These are phyloP conservation scores for Sarocladium kiliense DNA, from an alignment of 2,329 filamentous ascomycete genomes.

Conservation along the genomic window DNA sequence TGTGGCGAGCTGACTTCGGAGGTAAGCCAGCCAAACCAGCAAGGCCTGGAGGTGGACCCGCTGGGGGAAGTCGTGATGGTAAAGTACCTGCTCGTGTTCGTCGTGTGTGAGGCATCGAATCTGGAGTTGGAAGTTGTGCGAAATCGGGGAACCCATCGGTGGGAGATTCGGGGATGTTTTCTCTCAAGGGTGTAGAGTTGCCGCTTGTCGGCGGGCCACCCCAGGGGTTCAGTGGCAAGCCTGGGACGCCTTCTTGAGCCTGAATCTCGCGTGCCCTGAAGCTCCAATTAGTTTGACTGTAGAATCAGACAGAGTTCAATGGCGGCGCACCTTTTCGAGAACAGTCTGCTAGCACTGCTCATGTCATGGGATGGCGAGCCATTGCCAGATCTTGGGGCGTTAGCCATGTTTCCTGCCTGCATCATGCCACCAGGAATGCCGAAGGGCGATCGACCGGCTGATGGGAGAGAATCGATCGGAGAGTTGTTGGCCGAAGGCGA, in stretches of 20 bases:
- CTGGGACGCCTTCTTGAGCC: constrained; percentile 82
- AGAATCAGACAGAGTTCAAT: neutral
- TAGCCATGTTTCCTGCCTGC: constrained; percentile 52
- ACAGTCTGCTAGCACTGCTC: constrained; percentile 66
- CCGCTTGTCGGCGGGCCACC: constrained; percentile 94
- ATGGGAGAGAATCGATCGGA: constrained; percentile 63
- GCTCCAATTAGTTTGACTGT: constrained; percentile 11
- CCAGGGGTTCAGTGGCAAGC: constrained; percentile 69
- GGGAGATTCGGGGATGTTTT: constrained; percentile 96
- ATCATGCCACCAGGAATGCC: constrained; percentile 61
- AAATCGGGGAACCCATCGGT: constrained; percentile 95
- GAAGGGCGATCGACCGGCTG: constrained; percentile 52
- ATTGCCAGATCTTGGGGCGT: constrained; percentile 70
- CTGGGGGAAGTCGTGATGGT: constrained; percentile 87
- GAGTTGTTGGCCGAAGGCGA: constrained; percentile 78
- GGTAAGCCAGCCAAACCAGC: constrained; percentile 51
- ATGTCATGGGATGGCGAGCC: constrained; percentile 96
- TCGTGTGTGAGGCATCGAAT: constrained; percentile 62
- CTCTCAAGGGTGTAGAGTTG: constrained; percentile 90
- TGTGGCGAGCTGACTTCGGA: constrained; percentile 77
- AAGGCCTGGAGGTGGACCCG: constrained; percentile 58
- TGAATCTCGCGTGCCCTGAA: constrained; percentile 89
- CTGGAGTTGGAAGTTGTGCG: constrained; percentile 63
- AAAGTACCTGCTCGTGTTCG: constrained; percentile 89
- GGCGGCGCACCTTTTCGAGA: constrained; percentile 78